Conservation (phyloP, 1,284 basidiomycete species). For the Apiotrichum siamense region DNA sequence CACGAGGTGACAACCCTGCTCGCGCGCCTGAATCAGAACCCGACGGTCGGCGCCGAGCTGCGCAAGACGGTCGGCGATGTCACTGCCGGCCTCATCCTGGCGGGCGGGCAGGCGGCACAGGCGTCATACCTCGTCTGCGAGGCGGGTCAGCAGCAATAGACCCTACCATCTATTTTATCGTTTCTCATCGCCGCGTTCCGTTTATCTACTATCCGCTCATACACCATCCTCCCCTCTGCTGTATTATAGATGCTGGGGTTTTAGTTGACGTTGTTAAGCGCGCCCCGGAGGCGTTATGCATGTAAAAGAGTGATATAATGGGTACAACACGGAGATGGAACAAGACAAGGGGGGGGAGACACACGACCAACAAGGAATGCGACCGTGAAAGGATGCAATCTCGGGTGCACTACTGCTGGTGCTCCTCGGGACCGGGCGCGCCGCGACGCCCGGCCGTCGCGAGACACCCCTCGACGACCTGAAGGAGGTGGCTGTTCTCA, state of each 20-base stretch:
- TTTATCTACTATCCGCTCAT: background rate
- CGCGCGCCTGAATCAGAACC: conserved; percentile 55
- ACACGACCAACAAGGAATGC: background rate
- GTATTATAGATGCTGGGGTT: background rate
- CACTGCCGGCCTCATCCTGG: conserved; percentile 63
- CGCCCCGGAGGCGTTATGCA: background rate
- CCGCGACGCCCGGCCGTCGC: conserved; percentile 51
- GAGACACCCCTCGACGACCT: conserved; percentile 84
- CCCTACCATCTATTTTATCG: background rate
- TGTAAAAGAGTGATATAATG: background rate
- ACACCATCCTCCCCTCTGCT: background rate
- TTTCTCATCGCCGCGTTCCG: background rate
- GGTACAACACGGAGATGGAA: background rate
- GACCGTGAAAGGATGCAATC: background rate
- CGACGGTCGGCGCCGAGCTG: conserved; percentile 56
- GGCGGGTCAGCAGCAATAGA: conserved; percentile 47
- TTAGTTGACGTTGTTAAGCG: background rate
- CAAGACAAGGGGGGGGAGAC: background rate
- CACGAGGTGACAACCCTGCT: conserved; percentile 61
- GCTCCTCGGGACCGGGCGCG: conserved; percentile 5
- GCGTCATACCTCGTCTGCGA: conserved; percentile 67
- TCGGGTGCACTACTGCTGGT: background rate
- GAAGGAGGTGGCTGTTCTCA: conserved; percentile 80
- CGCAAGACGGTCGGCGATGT: conserved; percentile 75
- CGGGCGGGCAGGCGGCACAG: conserved; percentile 50